These are phyloP conservation scores for Cryomyces antarcticus DNA, from an alignment of 495 filamentous ascomycete species.

Conservation along the genomic window DNA sequence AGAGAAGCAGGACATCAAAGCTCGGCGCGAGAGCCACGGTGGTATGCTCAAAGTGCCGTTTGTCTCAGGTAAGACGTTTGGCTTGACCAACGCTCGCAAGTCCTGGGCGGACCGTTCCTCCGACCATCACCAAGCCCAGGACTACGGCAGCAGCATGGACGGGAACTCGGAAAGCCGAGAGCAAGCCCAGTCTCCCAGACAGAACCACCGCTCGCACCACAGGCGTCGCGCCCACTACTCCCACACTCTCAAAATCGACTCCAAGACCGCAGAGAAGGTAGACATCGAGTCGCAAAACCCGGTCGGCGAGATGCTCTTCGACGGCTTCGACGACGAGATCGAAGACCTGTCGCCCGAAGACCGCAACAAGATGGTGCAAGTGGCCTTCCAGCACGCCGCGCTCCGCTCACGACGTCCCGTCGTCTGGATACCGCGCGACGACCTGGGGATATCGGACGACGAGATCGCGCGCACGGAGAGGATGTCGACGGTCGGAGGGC, in stretches of 20 bases:
- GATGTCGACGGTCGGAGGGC: constrained; percentile 32
- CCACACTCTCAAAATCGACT: background rate
- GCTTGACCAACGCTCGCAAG: background rate
- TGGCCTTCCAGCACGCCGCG: constrained; percentile 81
- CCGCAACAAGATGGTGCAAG: constrained; percentile 65
- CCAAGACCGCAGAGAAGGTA: background rate
- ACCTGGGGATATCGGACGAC: constrained; percentile 78
- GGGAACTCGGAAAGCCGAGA: constrained; percentile 16
- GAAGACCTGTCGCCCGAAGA: constrained; percentile 88
- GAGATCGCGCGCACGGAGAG: constrained; percentile 55
- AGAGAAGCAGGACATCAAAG: constrained; percentile 20
- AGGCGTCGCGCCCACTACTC: background rate
- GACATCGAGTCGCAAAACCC: constrained; percentile 50
- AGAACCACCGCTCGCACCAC: constrained; percentile 10
- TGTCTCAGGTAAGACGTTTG: background rate
- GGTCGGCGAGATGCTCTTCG: constrained; percentile 64
- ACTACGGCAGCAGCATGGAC: background rate
- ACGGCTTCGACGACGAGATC: constrained; percentile 72
- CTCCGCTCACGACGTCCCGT: constrained; percentile 68
- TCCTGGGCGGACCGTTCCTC: constrained; percentile 18
- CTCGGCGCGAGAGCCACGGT: constrained; percentile 2
- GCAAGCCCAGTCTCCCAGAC: constrained; percentile 13
- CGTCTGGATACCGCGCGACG: constrained; percentile 88
- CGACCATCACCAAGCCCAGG: background rate
- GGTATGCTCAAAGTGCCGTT: background rate